Evolutionary conservation across 805 yeast genomes (phyloP).

Genomic region (Maudiozyma barnettii): DNA sequence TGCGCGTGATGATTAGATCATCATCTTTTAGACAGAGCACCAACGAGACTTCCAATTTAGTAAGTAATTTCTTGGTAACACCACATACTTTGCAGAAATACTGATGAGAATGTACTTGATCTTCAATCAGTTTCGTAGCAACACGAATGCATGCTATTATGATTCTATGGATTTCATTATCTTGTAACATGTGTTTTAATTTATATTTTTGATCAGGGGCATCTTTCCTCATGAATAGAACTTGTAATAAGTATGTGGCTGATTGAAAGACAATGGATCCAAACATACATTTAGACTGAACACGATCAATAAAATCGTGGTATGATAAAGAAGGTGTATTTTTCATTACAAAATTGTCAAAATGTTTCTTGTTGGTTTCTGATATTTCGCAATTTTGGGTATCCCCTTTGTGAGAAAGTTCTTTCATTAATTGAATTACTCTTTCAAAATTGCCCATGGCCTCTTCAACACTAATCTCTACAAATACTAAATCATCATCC

Average conservation of each 20-base stretch:
- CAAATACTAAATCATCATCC: background rate
- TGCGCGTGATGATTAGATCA: conserved; percentile 11
- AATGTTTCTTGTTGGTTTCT: conserved; percentile 4
- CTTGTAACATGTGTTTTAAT: conserved; percentile 28
- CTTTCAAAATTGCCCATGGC: conserved; percentile 12
- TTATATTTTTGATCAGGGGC: conserved; percentile 6
- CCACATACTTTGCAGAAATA: conserved; percentile 40
- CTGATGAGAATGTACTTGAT: conserved; percentile 33
- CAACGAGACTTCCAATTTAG: conserved; percentile 13
- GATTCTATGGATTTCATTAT: conserved; percentile 34
- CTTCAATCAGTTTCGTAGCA: conserved; percentile 38
- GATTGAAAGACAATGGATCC: conserved; percentile 24
- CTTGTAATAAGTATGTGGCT: conserved; percentile 21
- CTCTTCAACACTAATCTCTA: conserved; percentile 4
- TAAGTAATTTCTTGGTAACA: conserved; percentile 22
- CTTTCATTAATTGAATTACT: conserved; percentile 9
- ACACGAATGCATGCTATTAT: conserved; percentile 36
- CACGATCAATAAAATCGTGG: conserved; percentile 17
- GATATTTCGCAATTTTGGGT: conserved; percentile 1
- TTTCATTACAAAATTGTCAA: conserved; percentile 20
- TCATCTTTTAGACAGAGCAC: conserved; percentile 12
- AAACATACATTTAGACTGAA: conserved; percentile 24
- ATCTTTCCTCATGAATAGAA: conserved; percentile 14
- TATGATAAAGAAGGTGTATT: conserved; percentile 21
- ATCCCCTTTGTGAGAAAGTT: conserved; percentile 8